Conservation (phyloP, 2,329 filamentous ascomycete genomes). For the Saccharata proteae region DNA sequence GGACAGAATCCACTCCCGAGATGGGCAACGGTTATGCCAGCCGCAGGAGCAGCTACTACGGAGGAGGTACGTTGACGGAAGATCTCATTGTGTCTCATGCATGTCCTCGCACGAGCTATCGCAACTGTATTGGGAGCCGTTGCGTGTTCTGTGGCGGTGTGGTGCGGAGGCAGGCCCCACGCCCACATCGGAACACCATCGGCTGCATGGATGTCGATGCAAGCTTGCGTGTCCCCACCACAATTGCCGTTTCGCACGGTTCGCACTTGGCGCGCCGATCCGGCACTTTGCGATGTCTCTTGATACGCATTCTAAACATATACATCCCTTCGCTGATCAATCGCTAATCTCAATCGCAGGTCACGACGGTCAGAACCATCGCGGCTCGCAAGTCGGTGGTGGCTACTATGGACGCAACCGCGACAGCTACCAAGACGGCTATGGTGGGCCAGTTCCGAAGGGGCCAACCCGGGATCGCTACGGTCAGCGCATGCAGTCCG, state of each 20-base stretch:
- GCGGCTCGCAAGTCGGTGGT: conserved; percentile 15
- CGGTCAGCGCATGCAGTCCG: conserved; percentile 30
- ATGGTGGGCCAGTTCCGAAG: conserved; percentile 20
- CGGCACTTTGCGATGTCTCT: too few relatives aligned
- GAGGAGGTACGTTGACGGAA: conserved; percentile 13
- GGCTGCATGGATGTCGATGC: too few relatives aligned
- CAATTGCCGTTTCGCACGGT: too few relatives aligned
- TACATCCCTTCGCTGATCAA: too few relatives aligned
- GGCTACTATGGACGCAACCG: conserved; percentile 26
- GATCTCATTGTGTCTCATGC: conserved; percentile 1
- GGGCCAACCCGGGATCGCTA: conserved; percentile 24
- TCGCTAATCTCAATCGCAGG: conserved; percentile 7
- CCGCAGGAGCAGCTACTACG: conserved; percentile 33
- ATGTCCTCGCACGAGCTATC: conserved; percentile 1
- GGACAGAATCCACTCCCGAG: conserved; percentile 16
- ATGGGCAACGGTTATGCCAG: conserved; percentile 21
- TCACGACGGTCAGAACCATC: conserved; percentile 3
- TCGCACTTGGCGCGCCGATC: too few relatives aligned
- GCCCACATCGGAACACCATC: too few relatives aligned
- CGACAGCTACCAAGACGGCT: conserved; percentile 24
- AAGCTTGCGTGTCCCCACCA: too few relatives aligned
- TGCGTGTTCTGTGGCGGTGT: too few relatives aligned
- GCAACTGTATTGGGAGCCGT: neutral
- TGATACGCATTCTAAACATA: too few relatives aligned
- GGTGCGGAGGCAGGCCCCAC: too few relatives aligned